A percentile compares a stretch with the other conserved stretches of the same genome.
phyloP scores from a whole-genome alignment of 1,284 basidiomycete genomes.

The Ustilago trichophora region DNA sequence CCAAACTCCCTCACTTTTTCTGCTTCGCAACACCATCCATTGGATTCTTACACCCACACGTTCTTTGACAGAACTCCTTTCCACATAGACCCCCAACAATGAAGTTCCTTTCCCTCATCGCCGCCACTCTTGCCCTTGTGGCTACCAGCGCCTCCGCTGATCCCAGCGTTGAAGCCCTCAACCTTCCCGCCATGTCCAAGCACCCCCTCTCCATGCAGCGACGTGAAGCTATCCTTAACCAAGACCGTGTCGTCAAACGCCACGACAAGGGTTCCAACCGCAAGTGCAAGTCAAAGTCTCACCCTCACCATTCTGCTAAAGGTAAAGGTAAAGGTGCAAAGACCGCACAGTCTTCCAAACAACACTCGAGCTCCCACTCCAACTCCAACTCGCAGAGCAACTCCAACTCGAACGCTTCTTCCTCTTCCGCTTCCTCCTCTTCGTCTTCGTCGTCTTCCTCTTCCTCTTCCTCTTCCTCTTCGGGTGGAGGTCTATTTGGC shows the following conservation, averaged over 20 bases:
- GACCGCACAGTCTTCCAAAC: slow-evolving; percentile 11
- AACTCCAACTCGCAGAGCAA: slow-evolving; percentile 3
- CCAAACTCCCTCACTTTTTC: neutral
- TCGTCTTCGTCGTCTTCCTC: slow-evolving; percentile 15
- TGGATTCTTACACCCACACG: too few species aligned
- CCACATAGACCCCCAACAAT: slow-evolving; percentile 20
- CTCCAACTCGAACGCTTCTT: slow-evolving; percentile 5
- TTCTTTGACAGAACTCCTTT: slow-evolving; percentile 20
- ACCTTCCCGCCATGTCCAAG: slow-evolving; percentile 39
- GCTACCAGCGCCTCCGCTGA: slow-evolving; percentile 32
- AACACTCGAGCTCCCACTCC: slow-evolving; percentile 14
- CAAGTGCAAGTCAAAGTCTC: slow-evolving; percentile 34
- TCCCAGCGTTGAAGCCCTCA: slow-evolving; percentile 16
- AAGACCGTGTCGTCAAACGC: slow-evolving; percentile 20
- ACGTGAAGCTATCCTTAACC: slow-evolving; percentile 36
- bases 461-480: slow-evolving; percentile 6
- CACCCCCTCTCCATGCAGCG: slow-evolving; percentile 46
- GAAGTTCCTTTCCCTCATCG: slow-evolving; percentile 45
- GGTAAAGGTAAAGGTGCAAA: slow-evolving; percentile 7
- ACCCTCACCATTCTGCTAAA: too few species aligned
- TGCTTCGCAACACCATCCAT: too few species aligned
- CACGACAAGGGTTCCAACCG: slow-evolving; percentile 26
- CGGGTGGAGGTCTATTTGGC: slow-evolving; percentile 35
- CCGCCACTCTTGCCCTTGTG: slow-evolving; percentile 34
- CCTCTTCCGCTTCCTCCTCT: slow-evolving; percentile 9